Conservation (phyloP, 2,329 filamentous ascomycete species). For the Penicillium sp. region DNA sequence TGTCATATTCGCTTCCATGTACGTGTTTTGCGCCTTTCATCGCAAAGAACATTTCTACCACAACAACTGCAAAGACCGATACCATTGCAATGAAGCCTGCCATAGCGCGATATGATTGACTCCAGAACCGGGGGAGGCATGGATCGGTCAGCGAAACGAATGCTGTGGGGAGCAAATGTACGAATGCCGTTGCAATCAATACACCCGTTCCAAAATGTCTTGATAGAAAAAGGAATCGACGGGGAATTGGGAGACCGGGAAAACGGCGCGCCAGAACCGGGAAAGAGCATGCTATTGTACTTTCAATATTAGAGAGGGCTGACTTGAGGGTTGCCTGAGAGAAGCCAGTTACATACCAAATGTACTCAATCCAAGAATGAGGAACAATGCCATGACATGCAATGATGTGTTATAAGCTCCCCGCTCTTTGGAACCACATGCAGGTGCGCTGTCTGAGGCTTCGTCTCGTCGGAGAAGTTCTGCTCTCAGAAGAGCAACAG, state of each 20-base stretch:
- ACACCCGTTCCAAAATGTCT: slow-evolving; percentile 60
- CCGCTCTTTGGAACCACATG: slow-evolving; percentile 37
- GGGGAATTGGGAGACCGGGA: slow-evolving; percentile 59
- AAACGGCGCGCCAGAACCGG: slow-evolving; percentile 60
- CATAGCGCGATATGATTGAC: slow-evolving; percentile 72
- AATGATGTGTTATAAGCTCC: slow-evolving; percentile 62
- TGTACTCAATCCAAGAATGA: slow-evolving; percentile 59
- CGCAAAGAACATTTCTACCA: slow-evolving; percentile 85
- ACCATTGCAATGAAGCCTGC: slow-evolving; percentile 80
- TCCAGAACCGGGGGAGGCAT: slow-evolving; percentile 76
- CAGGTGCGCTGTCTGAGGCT: slow-evolving; percentile 24
- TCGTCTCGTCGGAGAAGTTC: slow-evolving; percentile 33
- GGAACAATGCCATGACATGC: slow-evolving; percentile 66
- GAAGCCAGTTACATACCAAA: slow-evolving; percentile 33
- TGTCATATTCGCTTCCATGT: slow-evolving; percentile 55
- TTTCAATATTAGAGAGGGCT: slow-evolving; percentile 10
- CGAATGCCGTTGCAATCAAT: slow-evolving; percentile 57
- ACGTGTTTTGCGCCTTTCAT: slow-evolving; percentile 63
- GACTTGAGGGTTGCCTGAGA: neutral
- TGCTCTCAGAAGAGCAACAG: slow-evolving; percentile 34
- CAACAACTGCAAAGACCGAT: slow-evolving; percentile 76
- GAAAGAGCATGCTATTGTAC: slow-evolving; percentile 56
- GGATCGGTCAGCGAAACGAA: slow-evolving; percentile 61
- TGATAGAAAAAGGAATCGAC: slow-evolving; percentile 58
- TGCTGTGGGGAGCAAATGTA: slow-evolving; percentile 62